A percentile compares a stretch with the other conserved stretches of the same genome.
Evolutionary conservation across 1,284 basidiomycete genomes (phyloP).

Genomic region (Lignosus rhinocerotis): DNA sequence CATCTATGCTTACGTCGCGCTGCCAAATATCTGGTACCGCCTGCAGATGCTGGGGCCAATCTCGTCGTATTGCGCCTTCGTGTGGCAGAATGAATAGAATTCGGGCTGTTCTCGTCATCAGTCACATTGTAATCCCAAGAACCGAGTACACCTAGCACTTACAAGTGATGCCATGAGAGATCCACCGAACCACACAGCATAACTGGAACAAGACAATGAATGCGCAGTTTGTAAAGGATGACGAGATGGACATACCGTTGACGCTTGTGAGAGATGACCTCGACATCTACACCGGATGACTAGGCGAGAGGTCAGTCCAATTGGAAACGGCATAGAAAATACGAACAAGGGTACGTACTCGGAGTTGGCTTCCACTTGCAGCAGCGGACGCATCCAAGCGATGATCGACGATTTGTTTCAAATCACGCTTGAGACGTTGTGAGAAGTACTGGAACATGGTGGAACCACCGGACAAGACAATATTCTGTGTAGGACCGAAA

Average conservation of each 20-base stretch:
- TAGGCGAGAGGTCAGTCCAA: constrained; percentile 33
- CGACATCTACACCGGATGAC: constrained; percentile 94
- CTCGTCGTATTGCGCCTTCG: constrained; percentile 97
- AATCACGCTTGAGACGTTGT: constrained; percentile 90
- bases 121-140: constrained; percentile 18
- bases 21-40: constrained; percentile 93
- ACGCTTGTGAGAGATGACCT: constrained; percentile 98
- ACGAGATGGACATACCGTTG: constrained; percentile 66
- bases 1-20: constrained; percentile 60
- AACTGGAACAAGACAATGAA: constrained; percentile 43
- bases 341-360: constrained; percentile 46
- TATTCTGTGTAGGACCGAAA: constrained; percentile 59
- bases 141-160: constrained; percentile 32
- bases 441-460: constrained; percentile 99
- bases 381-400: constrained; percentile 80
- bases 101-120: constrained; percentile 64
- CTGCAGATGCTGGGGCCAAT: constrained; percentile 95
- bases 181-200: constrained; percentile 99
- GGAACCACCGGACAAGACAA: constrained; percentile 92
- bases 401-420: constrained; percentile 93
- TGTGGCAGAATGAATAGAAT: constrained; percentile 97
- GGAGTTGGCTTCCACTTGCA: constrained; percentile 76
- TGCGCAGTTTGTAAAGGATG: too few relatives aligned
- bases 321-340: not conserved
- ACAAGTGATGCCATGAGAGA: constrained; percentile 91